Base-by-base conservation (phyloP, 176 grass and related monocot genomes). In the bread wheat (Triticum aestivum) region DNA sequence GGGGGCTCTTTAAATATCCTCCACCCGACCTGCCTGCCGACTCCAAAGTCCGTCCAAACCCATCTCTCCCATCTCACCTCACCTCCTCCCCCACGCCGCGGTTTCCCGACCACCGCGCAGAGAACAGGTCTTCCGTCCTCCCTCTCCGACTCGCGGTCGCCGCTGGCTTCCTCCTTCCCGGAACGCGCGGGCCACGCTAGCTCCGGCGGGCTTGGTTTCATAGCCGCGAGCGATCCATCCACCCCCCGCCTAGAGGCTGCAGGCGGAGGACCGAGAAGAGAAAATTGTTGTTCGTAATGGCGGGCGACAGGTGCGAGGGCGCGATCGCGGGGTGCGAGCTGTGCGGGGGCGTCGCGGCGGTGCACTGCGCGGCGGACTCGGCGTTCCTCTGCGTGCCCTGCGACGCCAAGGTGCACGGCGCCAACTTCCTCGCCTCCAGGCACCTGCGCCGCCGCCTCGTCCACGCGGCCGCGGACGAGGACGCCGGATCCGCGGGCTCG, bases 361-460 rank as follows among this genome's bases (percentile, higher is more conserved):
- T 98, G 75, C 95, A 98, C 89, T 98, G 97, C 89, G 91, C 91
- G 21, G 85, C 96, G 5, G 96, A 95, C 89, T 65, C 80, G 14
- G 96, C 96, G 32, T 94, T 93, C 80, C 89, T 98, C n/a, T 95
- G 96, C 84, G 65, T 77, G 23, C 3, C 61, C 14, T 98, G 96
- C 88, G 96, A 98, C 78, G 91, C 89, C 41, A 81, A 79, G 82
- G 97, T 98, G 21, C 97, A 96, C 84, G 90, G 92, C 58, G 97
- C 97, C 26, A 98, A 96, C 84, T 98, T 98, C 81, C 96, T 98
- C 34, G 93, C 94, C 13, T 90, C 93, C 2, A 83, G 96, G 61
- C 95, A 98, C 88, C 54, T 79, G 15, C 88, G 95, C 9, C 90
- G 88, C 61, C 90, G 86, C 52, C 20, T 75, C n/a, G 66, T 42